These are phyloP conservation scores for Syzygium grande DNA, from an alignment of 345 rosid species.

Conservation along the genomic window DNA sequence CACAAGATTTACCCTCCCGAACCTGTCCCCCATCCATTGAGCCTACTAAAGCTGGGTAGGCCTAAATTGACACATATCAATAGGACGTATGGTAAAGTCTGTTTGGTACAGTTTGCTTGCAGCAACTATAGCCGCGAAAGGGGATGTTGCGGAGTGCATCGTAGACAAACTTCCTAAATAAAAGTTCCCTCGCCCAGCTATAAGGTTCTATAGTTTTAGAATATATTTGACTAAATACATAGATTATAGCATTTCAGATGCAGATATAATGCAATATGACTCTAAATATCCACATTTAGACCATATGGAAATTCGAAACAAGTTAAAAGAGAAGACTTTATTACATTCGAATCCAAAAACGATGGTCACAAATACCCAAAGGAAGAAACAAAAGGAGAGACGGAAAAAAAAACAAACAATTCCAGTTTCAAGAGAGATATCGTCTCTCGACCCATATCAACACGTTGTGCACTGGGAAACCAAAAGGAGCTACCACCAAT, in stretches of 20 bases:
- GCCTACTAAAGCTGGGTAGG: background rate
- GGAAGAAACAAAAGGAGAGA: background rate
- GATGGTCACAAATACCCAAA: background rate
- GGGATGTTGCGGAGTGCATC: background rate
- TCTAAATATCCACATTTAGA: background rate
- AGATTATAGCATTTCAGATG: background rate
- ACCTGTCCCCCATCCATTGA: background rate
- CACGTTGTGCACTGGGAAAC: background rate
- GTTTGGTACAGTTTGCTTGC: background rate
- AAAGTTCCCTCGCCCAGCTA: background rate
- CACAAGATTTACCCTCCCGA: background rate
- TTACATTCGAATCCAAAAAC: background rate
- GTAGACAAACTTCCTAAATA: background rate
- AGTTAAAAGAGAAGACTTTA: background rate
- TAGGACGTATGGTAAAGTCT: background rate
- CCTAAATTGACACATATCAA: background rate
- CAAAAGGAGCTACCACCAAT: background rate
- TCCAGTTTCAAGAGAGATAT: background rate
- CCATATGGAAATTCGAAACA: background rate
- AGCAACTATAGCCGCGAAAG: background rate
- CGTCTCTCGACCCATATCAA: background rate
- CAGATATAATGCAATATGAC: background rate
- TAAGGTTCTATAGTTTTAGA: background rate
- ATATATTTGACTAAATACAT: background rate
- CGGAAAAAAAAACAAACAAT: background rate